Percentiles rank a stretch among this genome's conserved stretches.
These are phyloP conservation scores for Corylus avellana DNA, from an alignment of 306 rosid species.

Conservation along the genomic window DNA sequence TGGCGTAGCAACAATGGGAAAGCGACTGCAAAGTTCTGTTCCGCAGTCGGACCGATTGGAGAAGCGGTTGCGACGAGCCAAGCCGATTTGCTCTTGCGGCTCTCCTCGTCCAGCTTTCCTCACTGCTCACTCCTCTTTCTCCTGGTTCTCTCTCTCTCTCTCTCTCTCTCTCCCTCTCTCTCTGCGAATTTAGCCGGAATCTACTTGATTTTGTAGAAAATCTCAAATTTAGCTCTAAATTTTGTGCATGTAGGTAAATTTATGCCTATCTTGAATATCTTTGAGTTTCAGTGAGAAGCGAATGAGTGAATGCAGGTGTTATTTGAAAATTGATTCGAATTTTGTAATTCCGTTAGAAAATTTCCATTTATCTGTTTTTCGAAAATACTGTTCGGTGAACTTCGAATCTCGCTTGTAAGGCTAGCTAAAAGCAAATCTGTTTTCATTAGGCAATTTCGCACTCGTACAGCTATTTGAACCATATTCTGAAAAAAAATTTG, in stretches of 20 bases:
- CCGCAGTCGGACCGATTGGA: conserved; percentile 35
- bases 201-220: conserved; percentile 11
- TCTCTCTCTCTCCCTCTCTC: conserved; percentile 33
- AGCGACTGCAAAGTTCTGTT: conserved; percentile 41
- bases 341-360: not conserved
- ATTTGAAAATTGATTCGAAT: conserved; percentile 7
- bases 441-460: not conserved
- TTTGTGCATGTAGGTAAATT: not conserved
- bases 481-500: not conserved
- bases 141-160: conserved; percentile 42
- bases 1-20: conserved; percentile 35
- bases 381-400: not conserved
- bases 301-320: not conserved
- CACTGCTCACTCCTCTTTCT: conserved; percentile 60
- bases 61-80: conserved; percentile 61
- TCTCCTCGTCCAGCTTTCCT: conserved; percentile 71
- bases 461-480: not conserved
- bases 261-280: not conserved
- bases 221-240: conserved; percentile 9
- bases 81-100: conserved; percentile 69
- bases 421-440: not conserved
- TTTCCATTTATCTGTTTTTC: not conserved
- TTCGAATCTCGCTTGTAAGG: not conserved
- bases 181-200: conserved; percentile 13
- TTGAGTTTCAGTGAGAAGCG: not conserved